Percentiles rank a stretch among this genome's conserved stretches.
Evolutionary conservation across 306 rosid genomes (phyloP).

Genomic region (Ceratonia siliqua): DNA sequence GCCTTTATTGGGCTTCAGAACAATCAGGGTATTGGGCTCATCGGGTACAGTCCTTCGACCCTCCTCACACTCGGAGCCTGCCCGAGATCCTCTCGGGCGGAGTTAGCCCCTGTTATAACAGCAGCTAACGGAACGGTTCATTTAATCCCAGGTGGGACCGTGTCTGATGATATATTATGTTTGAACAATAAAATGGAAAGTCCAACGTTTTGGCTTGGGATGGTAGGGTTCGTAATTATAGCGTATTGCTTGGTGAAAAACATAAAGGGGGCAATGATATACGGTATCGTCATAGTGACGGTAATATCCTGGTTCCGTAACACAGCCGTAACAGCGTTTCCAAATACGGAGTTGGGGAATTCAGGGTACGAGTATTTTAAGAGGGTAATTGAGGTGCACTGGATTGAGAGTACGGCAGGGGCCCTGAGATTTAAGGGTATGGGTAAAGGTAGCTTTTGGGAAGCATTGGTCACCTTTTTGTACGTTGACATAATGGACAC

Average conservation of each 20-base stretch:
- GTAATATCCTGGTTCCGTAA: conserved; percentile 78
- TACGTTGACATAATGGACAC: conserved; percentile 85
- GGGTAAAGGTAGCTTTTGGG: conserved; percentile 65
- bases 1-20: conserved; percentile 84
- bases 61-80: conserved; percentile 75
- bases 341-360: conserved; percentile 53
- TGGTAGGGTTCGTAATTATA: conserved; percentile 72
- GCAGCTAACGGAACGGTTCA: conserved; percentile 54
- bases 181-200: conserved; percentile 64
- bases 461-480: conserved; percentile 68
- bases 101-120: conserved; percentile 58
- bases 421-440: conserved; percentile 64
- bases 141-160: conserved; percentile 48
- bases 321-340: conserved; percentile 72
- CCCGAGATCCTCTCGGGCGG: conserved; percentile 47
- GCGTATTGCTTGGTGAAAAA: conserved; percentile 67
- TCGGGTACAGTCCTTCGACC: conserved; percentile 78
- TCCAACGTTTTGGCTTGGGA: conserved; percentile 77
- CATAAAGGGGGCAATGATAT: conserved; percentile 78
- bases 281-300: conserved; percentile 83
- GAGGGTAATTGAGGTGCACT: conserved; percentile 68
- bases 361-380: conserved; percentile 56
- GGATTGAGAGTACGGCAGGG: conserved; percentile 60
- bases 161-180: conserved; percentile 60
- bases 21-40: conserved; percentile 79